Base-by-base conservation (phyloP, 805 yeast species). In the Millerozyma miso region DNA sequence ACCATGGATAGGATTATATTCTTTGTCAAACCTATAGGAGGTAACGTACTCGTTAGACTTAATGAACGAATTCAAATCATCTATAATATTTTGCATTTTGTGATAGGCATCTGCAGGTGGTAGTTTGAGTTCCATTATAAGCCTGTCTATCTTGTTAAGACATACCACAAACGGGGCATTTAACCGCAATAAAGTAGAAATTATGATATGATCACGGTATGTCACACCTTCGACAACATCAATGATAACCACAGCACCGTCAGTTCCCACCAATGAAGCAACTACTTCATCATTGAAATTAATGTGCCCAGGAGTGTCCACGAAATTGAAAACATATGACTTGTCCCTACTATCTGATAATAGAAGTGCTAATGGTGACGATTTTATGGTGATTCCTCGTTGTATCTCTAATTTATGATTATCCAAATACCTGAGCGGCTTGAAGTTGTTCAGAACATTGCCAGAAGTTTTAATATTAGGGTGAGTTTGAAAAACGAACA, bases 261-360 rank as follows among this genome's bases (percentile, higher is more conserved):
- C 97, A 0, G 76, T 74, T 0, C 82, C 67, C 17, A 77, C 60
- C 7, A 81, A 59, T 0, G 85, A 75, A 0, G 77, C 73, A 0
- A 79, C 72, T 3, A 79, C 63, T 51, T 93, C 97, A 56, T 88
- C 97, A 20, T 71, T 64, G 55, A 93, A 93, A 55, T 88, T 83
- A 0, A 78, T 76, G 61, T 93, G 98, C 0, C 99, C 99, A 0
- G 99, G 99, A 0, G 96, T 71, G 54, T 95, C 99, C 0, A 88
- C 50, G 0, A 90, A 47, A 54, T 85, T 87, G 16, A 82, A 53
- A 0, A 79, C 77, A 14, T 67, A 62, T 0, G 95, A 82, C 47
- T 76, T 78, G 12, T 59, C 62, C 13, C 63, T 63, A 20, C 77
- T 47, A 54, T 79, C 79, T 0, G 75, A 77, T 13, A 83, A 59